phyloP scores from a whole-genome alignment of 768 basidiomycete genomes.

The Ephemerocybe angulata region DNA sequence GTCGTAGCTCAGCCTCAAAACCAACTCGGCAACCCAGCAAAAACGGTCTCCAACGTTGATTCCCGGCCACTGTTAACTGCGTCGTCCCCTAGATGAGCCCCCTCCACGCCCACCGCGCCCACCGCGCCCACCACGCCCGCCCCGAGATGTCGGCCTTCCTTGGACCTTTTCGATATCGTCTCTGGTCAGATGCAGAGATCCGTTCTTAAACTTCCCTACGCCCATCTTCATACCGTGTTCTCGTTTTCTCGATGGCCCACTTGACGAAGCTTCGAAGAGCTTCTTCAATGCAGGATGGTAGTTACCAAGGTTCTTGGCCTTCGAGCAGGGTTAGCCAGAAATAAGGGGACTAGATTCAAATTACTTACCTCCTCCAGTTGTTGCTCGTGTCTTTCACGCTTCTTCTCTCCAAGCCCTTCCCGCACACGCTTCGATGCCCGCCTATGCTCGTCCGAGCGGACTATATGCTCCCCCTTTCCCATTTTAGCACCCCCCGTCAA shows the following conservation, averaged over 20 bases:
- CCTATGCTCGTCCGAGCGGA: conserved; percentile 61
- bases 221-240: conserved; percentile 75
- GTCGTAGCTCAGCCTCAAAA: conserved; percentile 2
- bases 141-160: conserved; percentile 20
- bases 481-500: conserved; percentile 63
- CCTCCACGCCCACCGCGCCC: conserved; percentile 12
- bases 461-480: conserved; percentile 66
- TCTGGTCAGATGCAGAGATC: conserved; percentile 60
- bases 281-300: conserved; percentile 79
- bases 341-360: not conserved
- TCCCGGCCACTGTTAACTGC: not conserved
- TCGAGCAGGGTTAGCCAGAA: not conserved
- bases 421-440: conserved; percentile 70
- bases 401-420: conserved; percentile 63
- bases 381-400: conserved; percentile 50
- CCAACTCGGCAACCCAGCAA: not conserved
- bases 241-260: conserved; percentile 31
- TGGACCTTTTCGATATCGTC: conserved; percentile 50
- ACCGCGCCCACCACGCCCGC: conserved; percentile 16
- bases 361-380: conserved; percentile 64
- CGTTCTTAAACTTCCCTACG: conserved; percentile 70
- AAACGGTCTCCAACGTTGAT: not conserved
- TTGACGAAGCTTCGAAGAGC: conserved; percentile 40
- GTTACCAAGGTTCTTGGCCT: conserved; percentile 85
- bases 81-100: not conserved